Percentiles rank a stretch among this genome's conserved stretches.
Evolutionary conservation across 768 basidiomycete genomes (phyloP).

Genomic region (Lactarius pseudohatsudake): DNA sequence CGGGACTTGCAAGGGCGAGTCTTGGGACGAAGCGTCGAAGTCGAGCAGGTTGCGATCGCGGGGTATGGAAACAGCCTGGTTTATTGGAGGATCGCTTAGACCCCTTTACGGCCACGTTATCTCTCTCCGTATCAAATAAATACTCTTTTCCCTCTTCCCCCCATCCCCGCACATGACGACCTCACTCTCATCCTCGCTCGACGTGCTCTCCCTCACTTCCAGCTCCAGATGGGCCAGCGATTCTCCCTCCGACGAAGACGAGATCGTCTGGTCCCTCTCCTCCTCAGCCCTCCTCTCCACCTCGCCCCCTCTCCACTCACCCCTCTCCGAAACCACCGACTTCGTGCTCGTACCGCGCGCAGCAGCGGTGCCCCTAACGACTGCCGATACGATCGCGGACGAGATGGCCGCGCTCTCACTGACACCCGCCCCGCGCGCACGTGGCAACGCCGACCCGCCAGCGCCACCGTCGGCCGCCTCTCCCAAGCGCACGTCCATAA

Average conservation of each 20-base stretch:
- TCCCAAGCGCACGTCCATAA: neutral
- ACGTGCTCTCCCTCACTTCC: constrained; percentile 20
- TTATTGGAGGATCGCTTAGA: constrained; percentile 60
- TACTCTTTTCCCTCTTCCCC: neutral
- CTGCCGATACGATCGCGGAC: neutral
- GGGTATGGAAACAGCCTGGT: constrained; percentile 65
- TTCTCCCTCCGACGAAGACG: constrained; percentile 27
- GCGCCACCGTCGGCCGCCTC: neutral
- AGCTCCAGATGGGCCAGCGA: constrained; percentile 25
- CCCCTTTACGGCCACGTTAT: constrained; percentile 5
- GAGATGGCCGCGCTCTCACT: constrained; percentile 14
- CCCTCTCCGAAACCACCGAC: constrained; percentile 33
- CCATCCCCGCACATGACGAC: constrained; percentile 13
- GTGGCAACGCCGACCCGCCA: neutral
- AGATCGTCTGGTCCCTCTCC: constrained; percentile 30
- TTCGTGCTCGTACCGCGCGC: constrained; percentile 42
- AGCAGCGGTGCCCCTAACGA: constrained; percentile 42
- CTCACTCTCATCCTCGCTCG: constrained; percentile 20
- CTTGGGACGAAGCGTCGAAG: constrained; percentile 58
- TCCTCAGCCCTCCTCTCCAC: constrained; percentile 21
- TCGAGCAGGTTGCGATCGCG: constrained; percentile 63
- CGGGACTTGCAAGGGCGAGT: constrained; percentile 58
- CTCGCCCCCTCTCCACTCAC: constrained; percentile 26
- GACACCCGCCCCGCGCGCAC: neutral
- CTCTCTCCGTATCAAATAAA: constrained; percentile 9